These are phyloP conservation scores for Acacia pycnantha DNA, from an alignment of 331 rosid species.

Conservation along the genomic window DNA sequence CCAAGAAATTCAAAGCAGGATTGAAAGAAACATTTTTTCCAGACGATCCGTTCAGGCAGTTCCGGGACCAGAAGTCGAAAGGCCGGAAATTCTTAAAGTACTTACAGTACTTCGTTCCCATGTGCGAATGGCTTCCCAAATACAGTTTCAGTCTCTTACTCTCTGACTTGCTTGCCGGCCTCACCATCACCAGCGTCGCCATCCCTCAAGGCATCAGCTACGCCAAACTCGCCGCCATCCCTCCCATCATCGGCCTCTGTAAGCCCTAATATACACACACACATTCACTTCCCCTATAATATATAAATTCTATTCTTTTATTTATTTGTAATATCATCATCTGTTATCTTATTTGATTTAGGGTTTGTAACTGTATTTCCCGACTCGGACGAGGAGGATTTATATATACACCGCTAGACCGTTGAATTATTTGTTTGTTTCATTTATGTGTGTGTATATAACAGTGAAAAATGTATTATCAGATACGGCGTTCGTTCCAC, in stretches of 20 bases:
- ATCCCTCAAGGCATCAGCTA: slow-evolving; percentile 97
- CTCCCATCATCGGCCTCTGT: slow-evolving; percentile 92
- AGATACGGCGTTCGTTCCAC: slow-evolving; percentile 89
- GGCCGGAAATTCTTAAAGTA: slow-evolving; percentile 29
- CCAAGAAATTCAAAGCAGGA: slow-evolving; percentile 36
- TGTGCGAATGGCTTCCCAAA: slow-evolving; percentile 68
- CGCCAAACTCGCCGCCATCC: slow-evolving; percentile 67
- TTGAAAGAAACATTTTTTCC: slow-evolving; percentile 76
- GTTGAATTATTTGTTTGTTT: background rate
- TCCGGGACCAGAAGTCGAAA: slow-evolving; percentile 27
- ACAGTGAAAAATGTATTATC: background rate
- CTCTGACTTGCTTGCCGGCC: slow-evolving; percentile 76
- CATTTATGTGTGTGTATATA: background rate
- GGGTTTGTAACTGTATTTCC: no score
- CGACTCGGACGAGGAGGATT: no score
- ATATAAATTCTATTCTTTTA: no score
- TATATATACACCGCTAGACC: no score
- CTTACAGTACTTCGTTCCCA: slow-evolving; percentile 66
- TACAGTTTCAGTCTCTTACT: slow-evolving; percentile 38
- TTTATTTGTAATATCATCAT: no score
- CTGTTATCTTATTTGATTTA: no score
- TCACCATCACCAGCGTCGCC: slow-evolving; percentile 87
- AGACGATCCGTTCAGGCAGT: slow-evolving; percentile 71
- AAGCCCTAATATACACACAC: background rate
- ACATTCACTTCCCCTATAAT: no score